Evolutionary conservation across 768 basidiomycete species (phyloP).

Genomic region (Kondoa malvinella): DNA sequence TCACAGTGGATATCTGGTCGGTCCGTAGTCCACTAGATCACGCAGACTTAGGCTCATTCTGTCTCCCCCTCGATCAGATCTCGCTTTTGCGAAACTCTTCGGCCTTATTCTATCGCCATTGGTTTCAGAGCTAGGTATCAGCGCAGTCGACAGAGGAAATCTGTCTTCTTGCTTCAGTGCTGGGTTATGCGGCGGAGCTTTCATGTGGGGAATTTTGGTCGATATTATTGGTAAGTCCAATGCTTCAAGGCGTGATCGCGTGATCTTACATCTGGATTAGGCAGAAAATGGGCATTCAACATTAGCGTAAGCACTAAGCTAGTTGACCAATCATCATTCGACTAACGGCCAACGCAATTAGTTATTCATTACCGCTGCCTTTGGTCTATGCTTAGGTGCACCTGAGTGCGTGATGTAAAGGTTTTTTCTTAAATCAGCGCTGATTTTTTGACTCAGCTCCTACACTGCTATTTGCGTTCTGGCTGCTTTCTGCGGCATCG

Average conservation of each 20-base stretch:
- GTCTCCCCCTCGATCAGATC: slow-evolving; percentile 30
- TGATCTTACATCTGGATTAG: no score
- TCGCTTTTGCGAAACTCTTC: slow-evolving; percentile 31
- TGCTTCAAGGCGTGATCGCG: neutral
- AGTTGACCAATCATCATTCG: neutral
- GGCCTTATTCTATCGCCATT: slow-evolving; percentile 29
- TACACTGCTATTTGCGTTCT: slow-evolving; percentile 33
- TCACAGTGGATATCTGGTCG: neutral
- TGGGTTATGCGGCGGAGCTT: slow-evolving; percentile 30
- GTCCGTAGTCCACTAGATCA: neutral
- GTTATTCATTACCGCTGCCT: slow-evolving; percentile 29
- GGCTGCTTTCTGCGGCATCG: slow-evolving; percentile 29
- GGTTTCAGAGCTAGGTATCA: slow-evolving; percentile 29
- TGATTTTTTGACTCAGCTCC: no score
- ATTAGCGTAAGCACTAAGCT: neutral
- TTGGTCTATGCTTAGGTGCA: slow-evolving; percentile 31
- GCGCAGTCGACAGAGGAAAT: slow-evolving; percentile 26
- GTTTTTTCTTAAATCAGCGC: no score
- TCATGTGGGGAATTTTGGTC: slow-evolving; percentile 29
- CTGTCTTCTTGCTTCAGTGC: slow-evolving; percentile 32
- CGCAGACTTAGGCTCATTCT: neutral
- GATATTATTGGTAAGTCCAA: slow-evolving; percentile 31
- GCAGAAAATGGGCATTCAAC: no score
- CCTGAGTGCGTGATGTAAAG: no score
- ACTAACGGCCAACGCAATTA: neutral